phyloP scores from a whole-genome alignment of 2,329 filamentous ascomycete species.

The Chalaropsis ovoidea region DNA sequence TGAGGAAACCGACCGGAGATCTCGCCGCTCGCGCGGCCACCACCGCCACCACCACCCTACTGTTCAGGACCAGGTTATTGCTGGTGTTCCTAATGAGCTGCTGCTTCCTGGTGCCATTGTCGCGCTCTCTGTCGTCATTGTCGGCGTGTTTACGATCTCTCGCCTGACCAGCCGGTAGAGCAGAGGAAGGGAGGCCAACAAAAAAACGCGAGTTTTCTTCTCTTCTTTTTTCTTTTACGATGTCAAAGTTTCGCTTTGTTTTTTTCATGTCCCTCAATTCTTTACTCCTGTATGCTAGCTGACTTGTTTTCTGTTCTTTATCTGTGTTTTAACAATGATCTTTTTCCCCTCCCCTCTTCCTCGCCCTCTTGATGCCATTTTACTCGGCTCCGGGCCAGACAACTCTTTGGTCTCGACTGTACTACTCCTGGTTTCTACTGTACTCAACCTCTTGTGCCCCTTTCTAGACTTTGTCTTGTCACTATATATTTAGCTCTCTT shows the following conservation, averaged over 20 bases:
- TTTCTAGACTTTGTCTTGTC: constrained; percentile 4
- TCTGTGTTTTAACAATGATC: constrained; percentile 14
- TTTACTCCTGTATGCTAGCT: constrained; percentile 4
- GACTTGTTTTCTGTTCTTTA: constrained; percentile 18
- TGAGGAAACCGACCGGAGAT: constrained; percentile 39
- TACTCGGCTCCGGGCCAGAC: not conserved
- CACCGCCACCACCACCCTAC: constrained; percentile 27
- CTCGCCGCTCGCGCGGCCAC: constrained; percentile 34
- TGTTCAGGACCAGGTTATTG: constrained; percentile 67
- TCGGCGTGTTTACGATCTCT: constrained; percentile 83
- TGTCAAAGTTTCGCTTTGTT: constrained; percentile 10
- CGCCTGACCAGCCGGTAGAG: constrained; percentile 49
- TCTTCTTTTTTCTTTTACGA: constrained; percentile 15
- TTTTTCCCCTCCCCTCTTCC: not conserved
- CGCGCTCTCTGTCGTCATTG: constrained; percentile 86
- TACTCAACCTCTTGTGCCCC: constrained; percentile 3
- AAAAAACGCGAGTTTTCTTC: not conserved
- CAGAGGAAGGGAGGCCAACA: constrained; percentile 9
- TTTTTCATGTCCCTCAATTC: constrained; percentile 15
- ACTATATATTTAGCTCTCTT: constrained; percentile 1
- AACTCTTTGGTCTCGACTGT: not conserved
- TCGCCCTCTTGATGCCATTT: not conserved
- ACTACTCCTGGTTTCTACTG: not conserved
- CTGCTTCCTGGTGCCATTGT: constrained; percentile 89
- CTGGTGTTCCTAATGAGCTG: constrained; percentile 87